Evolutionary conservation across 192 early-diverging fungal species (phyloP), one percentile per base, ranked within the genome.

Genomic region (Coemansia umbellata): DNA sequence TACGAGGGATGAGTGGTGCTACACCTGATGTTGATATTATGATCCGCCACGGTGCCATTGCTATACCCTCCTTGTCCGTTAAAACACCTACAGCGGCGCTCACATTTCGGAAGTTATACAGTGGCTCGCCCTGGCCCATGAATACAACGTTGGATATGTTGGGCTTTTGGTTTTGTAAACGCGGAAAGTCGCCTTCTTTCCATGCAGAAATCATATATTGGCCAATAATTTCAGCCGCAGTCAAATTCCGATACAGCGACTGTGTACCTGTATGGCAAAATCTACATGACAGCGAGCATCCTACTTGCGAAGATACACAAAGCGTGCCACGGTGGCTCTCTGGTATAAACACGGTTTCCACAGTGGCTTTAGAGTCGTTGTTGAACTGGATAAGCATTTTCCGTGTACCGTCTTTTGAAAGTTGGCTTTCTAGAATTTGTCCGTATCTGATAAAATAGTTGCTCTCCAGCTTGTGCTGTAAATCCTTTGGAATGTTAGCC

Each of bases 251-350:
- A 21, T 87, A 64, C 42, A 92, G 70, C 47, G 88, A 86, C 60
- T 92, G 90, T 0, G 92, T 95, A 8, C 92, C 92, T 17, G 92
- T 95, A 55, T 91, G 89, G 67, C 93, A 95, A 49, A 95, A 95
- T 21, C 66, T 83, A 47, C 93, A 95, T 2, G 83, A 78, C n/a
- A 92, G 53, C 0, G 88, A 88, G 63, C 91, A 93, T 2, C 91
- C 93, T 5, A 95, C 81, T 50, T 95, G 90, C 18, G 85, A 87
- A 24, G 84, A 87, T 17, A 93, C 80, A 49, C 90, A 95, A 19
- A 90, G 69, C 8, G 90, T 95, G 2, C 83, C 80, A 41, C 80
- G 66, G 5, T 61, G 69, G n/a, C 58, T 66, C 49, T 86, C 79
- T 2, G 89, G 89, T 36, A 91, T 93, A 37, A 85, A 79, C 21